These are phyloP conservation scores for Buxus sempervirens DNA, from an alignment of 164 flowering plant species.

Conservation along the genomic window DNA sequence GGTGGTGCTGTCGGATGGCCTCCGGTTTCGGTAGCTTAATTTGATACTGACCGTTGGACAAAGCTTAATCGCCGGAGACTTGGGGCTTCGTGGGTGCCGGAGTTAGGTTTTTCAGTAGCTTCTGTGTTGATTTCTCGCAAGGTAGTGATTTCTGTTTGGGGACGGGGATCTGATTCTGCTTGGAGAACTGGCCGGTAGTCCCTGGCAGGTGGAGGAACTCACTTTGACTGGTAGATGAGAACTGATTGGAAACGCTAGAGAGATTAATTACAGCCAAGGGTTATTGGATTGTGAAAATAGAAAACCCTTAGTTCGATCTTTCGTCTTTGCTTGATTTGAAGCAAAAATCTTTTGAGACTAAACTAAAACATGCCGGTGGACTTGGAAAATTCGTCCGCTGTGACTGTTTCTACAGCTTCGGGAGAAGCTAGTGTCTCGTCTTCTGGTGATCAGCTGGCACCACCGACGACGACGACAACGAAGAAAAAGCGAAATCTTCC, in stretches of 20 bases:
- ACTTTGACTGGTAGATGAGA: conserved; percentile 6
- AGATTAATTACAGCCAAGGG: background rate
- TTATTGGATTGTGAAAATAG: too few species aligned
- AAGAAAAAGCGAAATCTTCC: conserved; percentile 79
- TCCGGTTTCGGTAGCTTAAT: background rate
- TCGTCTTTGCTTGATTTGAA: background rate
- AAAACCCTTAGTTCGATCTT: background rate
- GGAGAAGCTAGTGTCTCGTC: conserved; percentile 46
- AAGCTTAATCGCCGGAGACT: background rate
- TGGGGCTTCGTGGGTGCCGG: background rate
- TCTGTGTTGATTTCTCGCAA: too few species aligned
- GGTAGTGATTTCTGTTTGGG: too few species aligned
- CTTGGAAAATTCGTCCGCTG: conserved; percentile 33
- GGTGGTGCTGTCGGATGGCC: background rate
- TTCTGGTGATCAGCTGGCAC: conserved; percentile 25
- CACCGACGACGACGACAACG: conserved; percentile 10
- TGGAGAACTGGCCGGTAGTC: background rate
- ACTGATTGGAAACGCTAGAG: background rate
- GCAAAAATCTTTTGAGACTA: background rate
- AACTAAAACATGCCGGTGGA: conserved; percentile 21
- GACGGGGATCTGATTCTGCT: too few species aligned
- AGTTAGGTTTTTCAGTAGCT: background rate
- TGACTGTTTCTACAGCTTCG: conserved; percentile 46
- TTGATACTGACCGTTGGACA: background rate
- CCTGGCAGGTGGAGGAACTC: too few species aligned